Conservation (phyloP, 306 rosid genomes). For the Fragaria iinumae region DNA sequence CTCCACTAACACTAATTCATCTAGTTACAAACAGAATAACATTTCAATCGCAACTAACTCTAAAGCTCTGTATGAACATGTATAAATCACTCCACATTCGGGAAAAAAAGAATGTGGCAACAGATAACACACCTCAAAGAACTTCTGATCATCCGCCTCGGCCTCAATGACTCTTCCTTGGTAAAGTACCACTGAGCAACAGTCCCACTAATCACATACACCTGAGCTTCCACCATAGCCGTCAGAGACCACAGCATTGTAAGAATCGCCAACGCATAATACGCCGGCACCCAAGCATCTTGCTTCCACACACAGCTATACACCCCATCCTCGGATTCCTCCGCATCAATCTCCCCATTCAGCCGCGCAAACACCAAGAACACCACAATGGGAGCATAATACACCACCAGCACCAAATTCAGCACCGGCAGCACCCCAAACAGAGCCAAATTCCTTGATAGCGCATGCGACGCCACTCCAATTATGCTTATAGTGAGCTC, state of each 20-base stretch:
- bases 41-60: background rate
- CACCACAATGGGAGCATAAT: conserved; percentile 67
- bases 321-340: conserved; percentile 36
- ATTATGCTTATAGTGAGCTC: conserved; percentile 79
- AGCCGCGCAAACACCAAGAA: conserved; percentile 73
- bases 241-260: conserved; percentile 89
- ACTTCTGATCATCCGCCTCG: conserved; percentile 53
- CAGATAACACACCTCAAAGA: conserved; percentile 63
- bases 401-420: conserved; percentile 53
- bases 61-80: background rate
- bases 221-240: conserved; percentile 71
- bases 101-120: background rate
- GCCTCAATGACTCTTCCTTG: conserved; percentile 47
- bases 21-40: background rate
- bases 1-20: background rate
- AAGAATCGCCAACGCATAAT: conserved; percentile 77
- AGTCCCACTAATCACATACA: conserved; percentile 86
- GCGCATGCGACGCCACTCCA: conserved; percentile 72
- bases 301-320: conserved; percentile 78
- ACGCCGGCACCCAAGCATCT: conserved; percentile 90
- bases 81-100: background rate
- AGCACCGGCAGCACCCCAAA: conserved; percentile 61
- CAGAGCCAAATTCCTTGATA: conserved; percentile 61
- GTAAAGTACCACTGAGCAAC: conserved; percentile 87
- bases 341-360: conserved; percentile 58